Base-by-base conservation (phyloP, 345 rosid species). In the Mallotus nudiflorus region DNA sequence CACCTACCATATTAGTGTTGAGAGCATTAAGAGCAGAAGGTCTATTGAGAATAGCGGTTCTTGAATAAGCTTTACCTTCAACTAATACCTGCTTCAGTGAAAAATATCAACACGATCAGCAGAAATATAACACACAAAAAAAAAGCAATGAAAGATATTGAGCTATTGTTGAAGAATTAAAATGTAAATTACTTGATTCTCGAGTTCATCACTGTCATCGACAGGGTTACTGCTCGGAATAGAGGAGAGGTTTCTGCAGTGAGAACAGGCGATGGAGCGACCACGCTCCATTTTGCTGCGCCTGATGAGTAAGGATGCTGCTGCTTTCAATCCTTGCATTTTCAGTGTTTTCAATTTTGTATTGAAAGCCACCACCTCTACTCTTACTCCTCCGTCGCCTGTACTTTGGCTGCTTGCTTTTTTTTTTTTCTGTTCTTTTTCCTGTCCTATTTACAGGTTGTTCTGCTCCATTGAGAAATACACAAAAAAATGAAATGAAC, bases 21-120 rank as follows among this genome's bases (percentile, higher is more conserved):
- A 95, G 91, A 19, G 97, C 97, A 75, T 95, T 95, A 51, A 95
- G 97, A 16, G 73, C 83, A 18, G 91, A 73, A n/a, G 97, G 90
- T 58, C 98, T 84, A 52, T 92, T 90, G 64, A 90, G 94, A 83
- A 95, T 81, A 55, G 92, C 98, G 40, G 87, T 81, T 48, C 94
- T 88, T 25, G 90, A 90, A 72, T 82, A 69, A 37, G 87, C 88
- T 69, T 71, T 85, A 52, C 89, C 93, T 82, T 92, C 91, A 33
- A 90, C 87, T 44, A 91, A 71, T 9, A 95, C 92, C 99, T 92
- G 77, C 11, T 19, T 10, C 40, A 53, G 18, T 9, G 24, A 31
- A 6, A n/a, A 29, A 19, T 51, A 48, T 19, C 35, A 42, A 25
- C 11, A 24, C 22, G 12, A 48, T 28, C 29, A 58, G 48, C 12